These are phyloP conservation scores for Kodamaea restingae DNA, from an alignment of 805 yeast species.

Conservation along the genomic window DNA sequence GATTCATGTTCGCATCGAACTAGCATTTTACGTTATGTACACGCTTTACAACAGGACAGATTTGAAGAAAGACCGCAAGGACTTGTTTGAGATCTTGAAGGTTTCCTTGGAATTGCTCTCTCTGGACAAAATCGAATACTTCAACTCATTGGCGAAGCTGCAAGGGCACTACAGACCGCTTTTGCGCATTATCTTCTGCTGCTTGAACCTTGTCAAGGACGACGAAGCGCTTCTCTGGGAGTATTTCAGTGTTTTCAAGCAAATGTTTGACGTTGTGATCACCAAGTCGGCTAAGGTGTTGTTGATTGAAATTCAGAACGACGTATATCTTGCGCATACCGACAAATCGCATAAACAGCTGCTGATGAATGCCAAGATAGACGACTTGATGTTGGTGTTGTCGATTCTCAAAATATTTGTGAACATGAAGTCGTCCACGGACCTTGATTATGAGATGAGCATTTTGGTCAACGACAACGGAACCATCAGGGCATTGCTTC, in stretches of 20 bases:
- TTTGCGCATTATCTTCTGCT: slow-evolving; percentile 52
- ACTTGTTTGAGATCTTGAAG: slow-evolving; percentile 39
- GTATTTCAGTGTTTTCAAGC: slow-evolving; percentile 49
- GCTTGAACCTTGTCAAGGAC: slow-evolving; percentile 41
- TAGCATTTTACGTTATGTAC: slow-evolving; percentile 53
- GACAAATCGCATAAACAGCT: slow-evolving; percentile 30
- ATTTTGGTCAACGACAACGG: slow-evolving; percentile 52
- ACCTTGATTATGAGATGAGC: slow-evolving; percentile 49
- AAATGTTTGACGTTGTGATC: slow-evolving; percentile 58
- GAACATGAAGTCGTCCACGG: slow-evolving; percentile 43
- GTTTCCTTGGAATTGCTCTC: slow-evolving; percentile 43
- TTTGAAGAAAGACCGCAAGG: slow-evolving; percentile 24
- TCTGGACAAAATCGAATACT: slow-evolving; percentile 48
- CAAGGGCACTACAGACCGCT: slow-evolving; percentile 52
- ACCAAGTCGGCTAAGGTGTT: slow-evolving; percentile 62
- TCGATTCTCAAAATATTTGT: slow-evolving; percentile 61
- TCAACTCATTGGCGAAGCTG: slow-evolving; percentile 37
- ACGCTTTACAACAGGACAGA: slow-evolving; percentile 33
- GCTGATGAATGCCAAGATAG: slow-evolving; percentile 48
- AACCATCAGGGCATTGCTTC: slow-evolving; percentile 57
- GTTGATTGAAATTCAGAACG: slow-evolving; percentile 55
- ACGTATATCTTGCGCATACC: slow-evolving; percentile 41
- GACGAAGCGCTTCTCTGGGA: slow-evolving; percentile 40
- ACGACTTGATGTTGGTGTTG: slow-evolving; percentile 60
- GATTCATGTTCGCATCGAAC: slow-evolving; percentile 60